Evolutionary conservation across 2,329 filamentous ascomycete species (phyloP), one percentile per base, ranked within the genome.

Genomic region (Stachybotrys elegans): DNA sequence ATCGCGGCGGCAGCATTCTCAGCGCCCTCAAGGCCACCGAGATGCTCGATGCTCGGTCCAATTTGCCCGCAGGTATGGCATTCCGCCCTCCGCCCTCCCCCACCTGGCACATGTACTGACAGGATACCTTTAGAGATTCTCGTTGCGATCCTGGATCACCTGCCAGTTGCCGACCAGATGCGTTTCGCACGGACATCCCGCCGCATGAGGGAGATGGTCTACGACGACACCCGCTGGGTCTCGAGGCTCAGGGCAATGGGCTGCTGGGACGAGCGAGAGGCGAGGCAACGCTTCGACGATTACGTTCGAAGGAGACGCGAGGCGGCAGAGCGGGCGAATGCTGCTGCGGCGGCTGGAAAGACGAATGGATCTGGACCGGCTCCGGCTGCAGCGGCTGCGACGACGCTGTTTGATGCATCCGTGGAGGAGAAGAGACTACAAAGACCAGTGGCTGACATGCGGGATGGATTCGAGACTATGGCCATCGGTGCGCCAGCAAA

Each of bases 141-240:
- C 55, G 85, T 86, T 22, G 78, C 83, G 0, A 90, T 98, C 53
- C 79, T 98, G 59, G 89, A 96, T 61, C 90, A 94, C 68, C 80
- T 97, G 31, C 86, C 88, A 31, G 78, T 95, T 22, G 72, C 84
- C 48, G 92, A 96, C 63, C 83, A 95, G 57, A 79, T 97, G 61
- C 81, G 83, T 53, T 92, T 89, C 60, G 92, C 93, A 36, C 83
- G 85, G 50, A 83, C 87, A 20, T 95, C 89, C 46, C 86, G 81
- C 59, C 86, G 88, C 48, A 81, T 97, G 76, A 85, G 86, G 60
- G 93, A 98, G 68, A 98, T 98, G 91, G 91, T 96, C 4, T 98
- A 97, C 67, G 93, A 98, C 63, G 93, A 98, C 65, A 88, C 90
- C 40, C 79, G 92, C 70, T 98, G 93, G 93, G 86, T 97, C 31